phyloP scores from a whole-genome alignment of 2,329 filamentous ascomycete genomes.

The Fusarium buxicola region DNA sequence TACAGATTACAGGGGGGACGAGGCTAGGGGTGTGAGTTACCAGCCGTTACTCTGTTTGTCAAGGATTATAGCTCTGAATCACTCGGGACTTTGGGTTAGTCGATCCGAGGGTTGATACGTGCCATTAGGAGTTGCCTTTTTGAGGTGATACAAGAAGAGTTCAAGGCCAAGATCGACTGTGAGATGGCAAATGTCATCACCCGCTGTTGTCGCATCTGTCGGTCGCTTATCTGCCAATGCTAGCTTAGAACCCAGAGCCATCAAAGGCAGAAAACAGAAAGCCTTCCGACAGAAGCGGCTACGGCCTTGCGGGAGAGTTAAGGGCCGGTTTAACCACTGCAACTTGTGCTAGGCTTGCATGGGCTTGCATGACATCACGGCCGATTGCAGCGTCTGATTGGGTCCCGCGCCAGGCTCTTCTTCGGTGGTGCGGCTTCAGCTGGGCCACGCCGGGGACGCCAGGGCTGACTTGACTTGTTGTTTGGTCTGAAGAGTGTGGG shows the following conservation, averaged over 20 bases:
- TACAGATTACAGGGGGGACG: slow-evolving; percentile 20
- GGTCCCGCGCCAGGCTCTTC: slow-evolving; percentile 33
- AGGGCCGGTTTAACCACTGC: slow-evolving; percentile 3
- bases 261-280: slow-evolving; percentile 6
- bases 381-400: slow-evolving; percentile 24
- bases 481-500: slow-evolving; percentile 29
- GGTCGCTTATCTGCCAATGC: slow-evolving; percentile 38
- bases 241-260: slow-evolving; percentile 7
- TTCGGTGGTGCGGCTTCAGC: slow-evolving; percentile 42
- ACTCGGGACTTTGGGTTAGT: not conserved
- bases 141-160: slow-evolving; percentile 8
- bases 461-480: slow-evolving; percentile 36
- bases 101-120: slow-evolving; percentile 10
- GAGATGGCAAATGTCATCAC: slow-evolving; percentile 19
- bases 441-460: slow-evolving; percentile 35
- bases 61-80: slow-evolving; percentile 3
- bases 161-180: slow-evolving; percentile 4
- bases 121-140: not conserved
- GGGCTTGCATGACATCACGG: slow-evolving; percentile 37
- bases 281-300: slow-evolving; percentile 27
- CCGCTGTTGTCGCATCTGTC: slow-evolving; percentile 18
- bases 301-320: slow-evolving; percentile 20
- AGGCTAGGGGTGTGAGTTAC: slow-evolving; percentile 4
- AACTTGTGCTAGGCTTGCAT: not conserved
- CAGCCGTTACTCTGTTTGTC: slow-evolving; percentile 8